phyloP scores from a whole-genome alignment of 441 rosid species.

The Populus hybrid region DNA sequence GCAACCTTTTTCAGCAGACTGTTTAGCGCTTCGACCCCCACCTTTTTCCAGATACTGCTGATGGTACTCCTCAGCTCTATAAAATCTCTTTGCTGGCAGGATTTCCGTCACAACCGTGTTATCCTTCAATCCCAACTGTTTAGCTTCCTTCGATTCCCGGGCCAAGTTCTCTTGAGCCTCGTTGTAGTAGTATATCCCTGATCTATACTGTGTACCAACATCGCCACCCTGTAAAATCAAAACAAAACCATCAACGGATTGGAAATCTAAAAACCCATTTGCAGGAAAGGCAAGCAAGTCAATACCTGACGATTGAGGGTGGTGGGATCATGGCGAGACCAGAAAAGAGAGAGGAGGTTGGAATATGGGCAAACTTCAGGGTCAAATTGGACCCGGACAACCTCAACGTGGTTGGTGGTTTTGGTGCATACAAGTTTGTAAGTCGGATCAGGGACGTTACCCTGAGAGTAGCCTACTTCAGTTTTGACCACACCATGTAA shows the following conservation, averaged over 20 bases:
- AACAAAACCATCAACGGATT: not conserved
- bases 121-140: constrained; percentile 52
- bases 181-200: constrained; percentile 75
- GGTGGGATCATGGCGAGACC: constrained; percentile 89
- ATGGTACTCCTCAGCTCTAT: constrained; percentile 78
- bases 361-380: constrained; percentile 65
- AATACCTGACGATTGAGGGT: constrained; percentile 79
- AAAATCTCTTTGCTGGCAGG: constrained; percentile 84
- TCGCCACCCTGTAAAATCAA: constrained; percentile 57
- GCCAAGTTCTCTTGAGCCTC: constrained; percentile 69
- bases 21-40: constrained; percentile 56
- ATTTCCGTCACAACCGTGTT: constrained; percentile 73
- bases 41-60: constrained; percentile 87
- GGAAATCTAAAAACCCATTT: not conserved
- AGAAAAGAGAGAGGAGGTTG: constrained; percentile 62
- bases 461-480: constrained; percentile 79
- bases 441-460: constrained; percentile 49
- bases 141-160: constrained; percentile 55
- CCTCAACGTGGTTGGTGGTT: constrained; percentile 63
- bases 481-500: constrained; percentile 61
- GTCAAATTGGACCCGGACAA: constrained; percentile 81
- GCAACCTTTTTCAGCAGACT: constrained; percentile 76
- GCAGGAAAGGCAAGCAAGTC: not conserved
- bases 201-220: constrained; percentile 79
- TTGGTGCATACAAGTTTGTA: constrained; percentile 70